Evolutionary conservation across 192 early-diverging fungal species (phyloP), one percentile per base, ranked within the genome.

Genomic region (Gorgonomyces haynaldii): DNA sequence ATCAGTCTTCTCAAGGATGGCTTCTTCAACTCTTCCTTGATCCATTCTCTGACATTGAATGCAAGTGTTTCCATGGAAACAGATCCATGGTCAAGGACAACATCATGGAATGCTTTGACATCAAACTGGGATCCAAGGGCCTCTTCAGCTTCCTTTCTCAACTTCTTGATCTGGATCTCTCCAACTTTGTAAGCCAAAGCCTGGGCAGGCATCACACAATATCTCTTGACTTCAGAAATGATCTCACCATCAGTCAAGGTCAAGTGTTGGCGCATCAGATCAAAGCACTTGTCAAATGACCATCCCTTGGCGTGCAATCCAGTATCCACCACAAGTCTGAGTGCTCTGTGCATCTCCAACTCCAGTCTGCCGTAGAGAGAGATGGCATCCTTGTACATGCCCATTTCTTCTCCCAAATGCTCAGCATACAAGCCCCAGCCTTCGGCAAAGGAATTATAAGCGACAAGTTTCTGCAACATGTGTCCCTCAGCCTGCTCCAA

Each of bases 151-250:
- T 24, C 41, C 17, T 28, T 21, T 6, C 65, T 22, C 28, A 67
- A 22, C 36, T 59, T 54, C 49, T 45, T 52, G 51, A 67, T 62
- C 40, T 67, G 55, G 29, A 67, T 43, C 52, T 67, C 65, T 1
- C 65, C 65, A 22, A 62, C 24, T 53, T 67, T 67, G 53, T 67
- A 67, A 2, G 58, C 50, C 28, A 62, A 43, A 2, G 65, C 65
- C 37, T 67, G 65, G 4, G 54, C 65, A 25, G 65, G 65, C 35
- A 58, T 56, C 13, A 56, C 42, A n/a, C 44, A 51, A 50, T 67
- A 67, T 17, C 65, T 32, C 36, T 42, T 47, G 16, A 58, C 65
- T 45, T 67, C 65, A 24, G 48, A 60, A 28, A 39, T 26, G 31
- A 62, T 26, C 42, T 59, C 57, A 29, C 40, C 38, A 6, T 58